These are phyloP conservation scores for Periconia digitata DNA, from an alignment of 2,329 filamentous ascomycete genomes.

Conservation along the genomic window DNA sequence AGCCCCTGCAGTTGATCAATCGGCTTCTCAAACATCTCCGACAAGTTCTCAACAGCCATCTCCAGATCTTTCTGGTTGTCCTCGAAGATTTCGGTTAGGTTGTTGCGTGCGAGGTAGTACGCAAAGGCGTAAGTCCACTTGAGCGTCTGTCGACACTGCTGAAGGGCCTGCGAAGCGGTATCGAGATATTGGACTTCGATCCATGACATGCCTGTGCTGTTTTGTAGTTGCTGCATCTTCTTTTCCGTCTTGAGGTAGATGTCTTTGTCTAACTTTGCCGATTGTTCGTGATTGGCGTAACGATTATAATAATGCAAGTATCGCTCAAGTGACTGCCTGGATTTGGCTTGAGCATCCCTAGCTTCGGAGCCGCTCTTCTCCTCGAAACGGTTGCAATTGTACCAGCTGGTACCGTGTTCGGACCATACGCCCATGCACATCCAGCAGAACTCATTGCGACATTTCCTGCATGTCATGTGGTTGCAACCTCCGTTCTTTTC, in stretches of 20 bases:
- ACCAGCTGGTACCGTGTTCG: conserved; percentile 98
- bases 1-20: conserved; percentile 81
- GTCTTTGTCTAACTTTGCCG: conserved; percentile 93
- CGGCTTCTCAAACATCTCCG: conserved; percentile 99
- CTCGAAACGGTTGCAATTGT: conserved; percentile 97
- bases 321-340: conserved; percentile 86
- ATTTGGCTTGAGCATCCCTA: conserved; percentile 87
- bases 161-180: conserved; percentile 86
- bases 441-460: conserved; percentile 97
- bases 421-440: conserved; percentile 99
- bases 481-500: conserved; percentile 99
- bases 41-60: conserved; percentile 93
- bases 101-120: conserved; percentile 95
- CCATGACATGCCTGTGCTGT: conserved; percentile 94
- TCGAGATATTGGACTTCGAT: conserved; percentile 98
- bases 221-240: conserved; percentile 97
- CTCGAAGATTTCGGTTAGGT: conserved; percentile 95
- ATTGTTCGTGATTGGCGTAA: conserved; percentile 98
- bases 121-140: conserved; percentile 99
- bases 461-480: conserved; percentile 97
- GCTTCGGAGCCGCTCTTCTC: conserved; percentile 93
- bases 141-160: conserved; percentile 95
- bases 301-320: conserved; percentile 99
- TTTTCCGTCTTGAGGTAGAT: conserved; percentile 95
- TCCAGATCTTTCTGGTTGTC: conserved; percentile 98